Percentiles rank a stretch among this genome's conserved stretches.
These are phyloP conservation scores for Stemphylium lycopersici DNA, from an alignment of 2,329 filamentous ascomycete genomes.

Conservation along the genomic window DNA sequence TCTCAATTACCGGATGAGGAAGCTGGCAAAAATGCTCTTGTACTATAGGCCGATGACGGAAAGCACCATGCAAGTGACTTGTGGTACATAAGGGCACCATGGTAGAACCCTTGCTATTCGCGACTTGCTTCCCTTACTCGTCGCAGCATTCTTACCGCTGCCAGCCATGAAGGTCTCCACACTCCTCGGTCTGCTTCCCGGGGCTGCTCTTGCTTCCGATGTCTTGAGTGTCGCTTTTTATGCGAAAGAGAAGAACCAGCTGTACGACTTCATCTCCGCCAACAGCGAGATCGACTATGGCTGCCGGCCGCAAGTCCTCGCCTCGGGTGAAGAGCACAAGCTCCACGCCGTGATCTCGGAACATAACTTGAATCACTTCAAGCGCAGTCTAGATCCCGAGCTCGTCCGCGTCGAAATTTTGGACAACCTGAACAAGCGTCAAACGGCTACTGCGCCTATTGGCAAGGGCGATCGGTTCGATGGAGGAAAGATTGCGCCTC, in stretches of 20 bases:
- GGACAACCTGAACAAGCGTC: slow-evolving; percentile 36
- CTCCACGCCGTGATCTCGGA: slow-evolving; percentile 40
- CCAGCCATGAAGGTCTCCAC: slow-evolving; percentile 34
- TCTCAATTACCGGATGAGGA: slow-evolving; percentile 16
- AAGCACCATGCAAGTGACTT: slow-evolving; percentile 3
- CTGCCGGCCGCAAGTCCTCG: slow-evolving; percentile 39
- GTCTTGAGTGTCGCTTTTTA: slow-evolving; percentile 37
- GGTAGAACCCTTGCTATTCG: slow-evolving; percentile 2
- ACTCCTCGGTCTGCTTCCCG: slow-evolving; percentile 34
- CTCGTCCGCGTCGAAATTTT: slow-evolving; percentile 31
- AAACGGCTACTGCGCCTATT: slow-evolving; percentile 38
- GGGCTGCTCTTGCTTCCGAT: slow-evolving; percentile 33
- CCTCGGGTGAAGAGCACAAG: slow-evolving; percentile 37
- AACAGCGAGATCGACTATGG: slow-evolving; percentile 44
- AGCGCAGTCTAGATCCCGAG: slow-evolving; percentile 31
- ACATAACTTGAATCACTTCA: slow-evolving; percentile 28
- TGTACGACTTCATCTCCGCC: slow-evolving; percentile 37
- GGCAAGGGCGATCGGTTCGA: slow-evolving; percentile 51
- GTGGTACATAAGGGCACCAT: slow-evolving; percentile 11
- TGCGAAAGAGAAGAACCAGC: slow-evolving; percentile 38
- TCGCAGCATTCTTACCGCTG: slow-evolving; percentile 1
- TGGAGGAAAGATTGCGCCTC: slow-evolving; percentile 51
- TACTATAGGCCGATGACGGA: slow-evolving; percentile 1
- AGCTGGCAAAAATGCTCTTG: slow-evolving; percentile 13
- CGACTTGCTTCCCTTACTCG: slow-evolving; percentile 9